These are phyloP conservation scores for Cymbopogon citratus DNA, from an alignment of 176 grass and related monocot genomes.

Conservation along the genomic window DNA sequence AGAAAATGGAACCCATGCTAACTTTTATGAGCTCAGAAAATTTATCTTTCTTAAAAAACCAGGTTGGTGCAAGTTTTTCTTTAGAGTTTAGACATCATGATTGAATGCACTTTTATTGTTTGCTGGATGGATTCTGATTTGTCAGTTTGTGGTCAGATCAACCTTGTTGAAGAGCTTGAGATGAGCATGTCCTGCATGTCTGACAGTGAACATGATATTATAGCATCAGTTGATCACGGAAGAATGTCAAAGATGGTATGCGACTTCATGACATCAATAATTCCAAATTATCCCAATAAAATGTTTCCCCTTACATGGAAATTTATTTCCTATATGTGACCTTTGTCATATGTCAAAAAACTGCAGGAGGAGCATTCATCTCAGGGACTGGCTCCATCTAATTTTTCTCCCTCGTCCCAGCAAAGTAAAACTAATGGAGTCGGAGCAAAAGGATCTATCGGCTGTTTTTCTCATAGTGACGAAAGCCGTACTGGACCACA, in stretches of 20 bases:
- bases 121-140: slow-evolving; percentile 3
- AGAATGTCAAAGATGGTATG: slow-evolving; percentile 12
- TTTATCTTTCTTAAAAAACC: slow-evolving; percentile 60
- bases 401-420: slow-evolving; percentile 33
- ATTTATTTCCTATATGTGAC: background rate
- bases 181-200: slow-evolving; percentile 46
- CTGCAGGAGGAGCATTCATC: slow-evolving; percentile 43
- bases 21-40: slow-evolving; percentile 50
- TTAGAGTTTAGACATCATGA: slow-evolving; percentile 14
- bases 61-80: slow-evolving; percentile 45
- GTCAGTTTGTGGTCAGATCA: slow-evolving; percentile 45
- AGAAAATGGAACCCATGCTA: slow-evolving; percentile 85
- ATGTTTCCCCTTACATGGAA: background rate
- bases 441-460: background rate
- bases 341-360: slow-evolving; percentile 14
- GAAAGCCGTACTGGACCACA: background rate
- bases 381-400: slow-evolving; percentile 35
- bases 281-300: background rate
- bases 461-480: slow-evolving; percentile 7
- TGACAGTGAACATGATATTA: slow-evolving; percentile 36
- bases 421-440: slow-evolving; percentile 35
- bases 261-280: background rate
- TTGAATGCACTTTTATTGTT: slow-evolving; percentile 10
- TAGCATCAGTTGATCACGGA: slow-evolving; percentile 28
- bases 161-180: slow-evolving; percentile 75